These are phyloP conservation scores for Galerina marginata DNA, from an alignment of 768 basidiomycete genomes.

Conservation along the genomic window DNA sequence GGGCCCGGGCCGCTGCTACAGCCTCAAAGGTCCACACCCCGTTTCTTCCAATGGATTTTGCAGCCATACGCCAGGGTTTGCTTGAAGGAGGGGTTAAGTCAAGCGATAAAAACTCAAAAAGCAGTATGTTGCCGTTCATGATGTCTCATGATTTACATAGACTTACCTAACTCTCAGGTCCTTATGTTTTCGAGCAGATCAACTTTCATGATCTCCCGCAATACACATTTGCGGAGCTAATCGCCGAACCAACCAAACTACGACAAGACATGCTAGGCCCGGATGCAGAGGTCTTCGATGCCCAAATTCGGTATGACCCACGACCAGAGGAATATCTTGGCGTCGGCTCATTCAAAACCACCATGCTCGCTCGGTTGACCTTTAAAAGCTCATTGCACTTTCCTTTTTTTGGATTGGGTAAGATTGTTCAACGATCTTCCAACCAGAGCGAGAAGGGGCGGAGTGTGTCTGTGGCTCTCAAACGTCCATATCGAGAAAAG, in stretches of 20 bases:
- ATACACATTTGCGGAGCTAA: not conserved
- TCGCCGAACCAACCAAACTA: not conserved
- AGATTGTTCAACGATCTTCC: not conserved
- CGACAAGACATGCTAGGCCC: not conserved
- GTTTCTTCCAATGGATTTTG: not conserved
- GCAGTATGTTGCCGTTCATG: not conserved
- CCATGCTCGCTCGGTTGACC: not conserved
- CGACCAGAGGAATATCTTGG: not conserved
- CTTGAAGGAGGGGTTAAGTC: not conserved
- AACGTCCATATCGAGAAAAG: not conserved
- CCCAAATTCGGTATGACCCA: not conserved
- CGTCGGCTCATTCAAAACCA: conserved; percentile 4
- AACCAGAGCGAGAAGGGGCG: not conserved
- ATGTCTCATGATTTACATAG: not conserved
- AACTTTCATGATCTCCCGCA: conserved; percentile 1
- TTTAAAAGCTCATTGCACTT: not conserved
- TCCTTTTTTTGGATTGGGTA: not conserved
- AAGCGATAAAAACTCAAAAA: not conserved
- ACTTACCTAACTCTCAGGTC: too few relatives aligned
- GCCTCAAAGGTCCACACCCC: not conserved
- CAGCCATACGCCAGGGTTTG: not conserved
- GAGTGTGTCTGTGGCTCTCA: not conserved
- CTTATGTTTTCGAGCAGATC: not conserved
- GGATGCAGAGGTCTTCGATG: not conserved
- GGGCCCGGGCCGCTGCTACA: not conserved